phyloP scores from a whole-genome alignment of 139 green algal genomes.

The Micractinium sp. region DNA sequence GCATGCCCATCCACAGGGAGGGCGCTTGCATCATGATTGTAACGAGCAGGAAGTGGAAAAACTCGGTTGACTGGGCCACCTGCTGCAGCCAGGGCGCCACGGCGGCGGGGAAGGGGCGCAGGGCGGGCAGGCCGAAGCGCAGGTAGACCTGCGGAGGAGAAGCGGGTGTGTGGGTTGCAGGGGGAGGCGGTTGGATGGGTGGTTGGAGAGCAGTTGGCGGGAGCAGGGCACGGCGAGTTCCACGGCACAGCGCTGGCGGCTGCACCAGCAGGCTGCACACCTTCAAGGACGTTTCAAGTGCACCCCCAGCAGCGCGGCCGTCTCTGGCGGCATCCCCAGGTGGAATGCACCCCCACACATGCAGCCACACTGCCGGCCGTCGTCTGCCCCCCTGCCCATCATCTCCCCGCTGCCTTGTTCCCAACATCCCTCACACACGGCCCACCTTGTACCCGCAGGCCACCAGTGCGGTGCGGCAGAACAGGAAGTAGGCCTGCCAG shows the following conservation, averaged over 20 bases:
- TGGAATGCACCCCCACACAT: neutral
- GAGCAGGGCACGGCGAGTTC: no score
- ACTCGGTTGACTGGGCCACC: neutral
- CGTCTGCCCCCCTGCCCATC: no score
- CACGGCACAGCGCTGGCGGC: neutral
- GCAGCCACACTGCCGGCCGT: neutral
- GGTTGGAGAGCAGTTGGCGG: neutral
- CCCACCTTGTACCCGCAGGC: constrained; percentile 40
- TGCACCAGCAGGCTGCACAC: neutral
- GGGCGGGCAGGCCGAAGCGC: neutral
- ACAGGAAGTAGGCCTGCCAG: constrained; percentile 27
- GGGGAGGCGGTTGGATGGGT: neutral
- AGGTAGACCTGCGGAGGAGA: neutral
- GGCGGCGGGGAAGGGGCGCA: constrained; percentile 28
- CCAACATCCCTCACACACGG: neutral
- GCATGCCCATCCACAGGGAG: constrained; percentile 11
- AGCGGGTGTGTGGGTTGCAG: neutral
- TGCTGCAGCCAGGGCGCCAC: neutral
- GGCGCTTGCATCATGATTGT: constrained; percentile 13
- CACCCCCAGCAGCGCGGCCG: no score
- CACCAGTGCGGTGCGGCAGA: constrained; percentile 28
- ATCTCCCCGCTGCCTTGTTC: neutral
- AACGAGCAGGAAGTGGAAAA: constrained; percentile 1
- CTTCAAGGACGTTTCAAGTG: neutral
- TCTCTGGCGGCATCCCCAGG: no score